Percentiles rank a stretch among this genome's conserved stretches.
These are phyloP conservation scores for Boletellus sp. DNA, from an alignment of 768 basidiomycete species.

Conservation along the genomic window DNA sequence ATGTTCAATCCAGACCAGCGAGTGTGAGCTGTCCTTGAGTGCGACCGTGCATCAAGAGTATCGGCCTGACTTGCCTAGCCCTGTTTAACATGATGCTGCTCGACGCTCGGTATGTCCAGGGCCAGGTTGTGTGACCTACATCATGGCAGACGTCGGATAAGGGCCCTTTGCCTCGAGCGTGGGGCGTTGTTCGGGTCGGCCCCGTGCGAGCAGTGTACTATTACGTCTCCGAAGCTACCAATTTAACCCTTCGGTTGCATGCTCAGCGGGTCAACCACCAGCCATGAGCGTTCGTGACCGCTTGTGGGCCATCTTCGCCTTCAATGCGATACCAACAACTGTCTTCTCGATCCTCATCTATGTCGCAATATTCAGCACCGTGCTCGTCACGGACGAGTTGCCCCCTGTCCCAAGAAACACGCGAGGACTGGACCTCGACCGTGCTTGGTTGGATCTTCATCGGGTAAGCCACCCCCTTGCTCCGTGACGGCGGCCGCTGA, in stretches of 20 bases:
- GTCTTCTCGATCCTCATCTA: constrained; percentile 48
- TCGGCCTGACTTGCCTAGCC: no score
- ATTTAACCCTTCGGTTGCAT: not conserved
- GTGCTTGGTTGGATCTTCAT: constrained; percentile 59
- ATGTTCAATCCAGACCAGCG: no score
- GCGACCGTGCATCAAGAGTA: no score
- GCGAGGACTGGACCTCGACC: constrained; percentile 44
- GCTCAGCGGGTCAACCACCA: not conserved
- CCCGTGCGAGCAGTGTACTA: not conserved
- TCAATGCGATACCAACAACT: constrained; percentile 42
- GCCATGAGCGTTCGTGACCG: constrained; percentile 26
- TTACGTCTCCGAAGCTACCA: not conserved
- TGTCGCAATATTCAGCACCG: constrained; percentile 40
- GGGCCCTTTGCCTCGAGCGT: no score
- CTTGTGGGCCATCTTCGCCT: constrained; percentile 30
- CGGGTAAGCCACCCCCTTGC: constrained; percentile 32
- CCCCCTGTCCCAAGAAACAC: constrained; percentile 43
- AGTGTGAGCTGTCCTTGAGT: no score
- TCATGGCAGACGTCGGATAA: no score
- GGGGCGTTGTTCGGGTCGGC: no score
- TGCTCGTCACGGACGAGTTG: constrained; percentile 48
- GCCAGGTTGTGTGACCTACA: no score
- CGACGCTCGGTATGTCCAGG: no score
- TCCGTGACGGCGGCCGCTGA: not conserved
- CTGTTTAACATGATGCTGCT: no score